Conservation (phyloP, 1,284 basidiomycete species). For the Ustilago shanxiensis region DNA sequence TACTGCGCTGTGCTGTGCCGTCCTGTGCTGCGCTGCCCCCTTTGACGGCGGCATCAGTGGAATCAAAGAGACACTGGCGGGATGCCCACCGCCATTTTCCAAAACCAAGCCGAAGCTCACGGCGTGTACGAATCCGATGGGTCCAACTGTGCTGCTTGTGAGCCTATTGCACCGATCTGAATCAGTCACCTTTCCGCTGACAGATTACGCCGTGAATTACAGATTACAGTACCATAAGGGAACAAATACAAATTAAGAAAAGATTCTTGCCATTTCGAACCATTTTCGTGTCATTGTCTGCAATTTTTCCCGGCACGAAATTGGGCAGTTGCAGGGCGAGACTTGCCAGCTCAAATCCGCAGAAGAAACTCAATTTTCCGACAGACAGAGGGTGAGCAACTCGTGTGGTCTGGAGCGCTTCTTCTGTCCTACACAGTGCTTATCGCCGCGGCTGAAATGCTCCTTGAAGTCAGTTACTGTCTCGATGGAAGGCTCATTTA, state of each 20-base stretch:
- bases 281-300: not conserved
- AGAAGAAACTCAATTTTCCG: constrained; percentile 7
- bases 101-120: not conserved
- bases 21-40: constrained; percentile 9
- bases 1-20: not conserved
- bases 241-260: constrained; percentile 5
- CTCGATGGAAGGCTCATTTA: not conserved
- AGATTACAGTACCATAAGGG: too few species aligned
- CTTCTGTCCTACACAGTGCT: not conserved
- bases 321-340: not conserved
- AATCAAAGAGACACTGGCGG: constrained; percentile 12
- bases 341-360: not conserved
- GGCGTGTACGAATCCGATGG: constrained; percentile 1
- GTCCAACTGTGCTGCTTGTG: not conserved
- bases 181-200: constrained; percentile 7
- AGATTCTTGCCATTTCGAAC: constrained; percentile 1
- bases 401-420: not conserved
- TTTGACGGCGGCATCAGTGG: constrained; percentile 2
- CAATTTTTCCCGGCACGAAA: not conserved
- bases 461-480: too few species aligned
- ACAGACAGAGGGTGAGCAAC: not conserved
- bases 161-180: not conserved
- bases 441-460: constrained; percentile 1
- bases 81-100: constrained; percentile 6
- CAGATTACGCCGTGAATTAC: not conserved